These are phyloP conservation scores for Blastocystis sp. DNA, from an alignment of 352 stramenopile species.

Conservation along the genomic window DNA sequence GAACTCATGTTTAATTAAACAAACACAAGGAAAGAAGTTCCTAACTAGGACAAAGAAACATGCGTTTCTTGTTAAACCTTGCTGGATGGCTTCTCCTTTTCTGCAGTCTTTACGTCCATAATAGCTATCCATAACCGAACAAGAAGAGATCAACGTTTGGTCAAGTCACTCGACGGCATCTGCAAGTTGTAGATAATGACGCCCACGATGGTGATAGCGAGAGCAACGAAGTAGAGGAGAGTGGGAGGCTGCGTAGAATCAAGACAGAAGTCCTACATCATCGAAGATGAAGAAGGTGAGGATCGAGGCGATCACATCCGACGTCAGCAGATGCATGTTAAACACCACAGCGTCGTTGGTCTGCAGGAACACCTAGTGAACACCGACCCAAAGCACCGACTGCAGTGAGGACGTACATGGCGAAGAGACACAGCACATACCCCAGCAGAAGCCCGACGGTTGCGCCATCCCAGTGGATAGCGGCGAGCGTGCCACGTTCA, in stretches of 20 bases:
- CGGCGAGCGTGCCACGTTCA: background rate
- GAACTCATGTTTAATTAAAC: background rate
- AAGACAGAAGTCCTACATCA: background rate
- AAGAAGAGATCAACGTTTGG: background rate
- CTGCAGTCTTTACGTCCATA: background rate
- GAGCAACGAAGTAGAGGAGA: constrained; percentile 45
- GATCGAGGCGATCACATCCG: constrained; percentile 31
- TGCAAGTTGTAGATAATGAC: constrained; percentile 37
- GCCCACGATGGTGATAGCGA: constrained; percentile 55
- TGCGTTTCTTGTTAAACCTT: constrained; percentile 48
- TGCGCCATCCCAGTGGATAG: background rate
- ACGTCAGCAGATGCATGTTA: constrained; percentile 58
- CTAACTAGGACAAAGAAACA: constrained; percentile 33
- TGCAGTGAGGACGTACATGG: constrained; percentile 39
- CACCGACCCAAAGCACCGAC: background rate
- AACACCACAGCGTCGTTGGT: constrained; percentile 53
- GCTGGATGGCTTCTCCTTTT: background rate
- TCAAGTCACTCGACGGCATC: background rate
- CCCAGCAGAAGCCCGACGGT: background rate
- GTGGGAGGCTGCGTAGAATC: background rate
- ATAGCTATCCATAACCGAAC: background rate
- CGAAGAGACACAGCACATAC: background rate
- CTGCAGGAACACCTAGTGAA: constrained; percentile 10
- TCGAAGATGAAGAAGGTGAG: constrained; percentile 59
- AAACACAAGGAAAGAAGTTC: constrained; percentile 50